phyloP scores from a whole-genome alignment of 2,329 filamentous ascomycete genomes.

The Cordyceps fumosorosea region DNA sequence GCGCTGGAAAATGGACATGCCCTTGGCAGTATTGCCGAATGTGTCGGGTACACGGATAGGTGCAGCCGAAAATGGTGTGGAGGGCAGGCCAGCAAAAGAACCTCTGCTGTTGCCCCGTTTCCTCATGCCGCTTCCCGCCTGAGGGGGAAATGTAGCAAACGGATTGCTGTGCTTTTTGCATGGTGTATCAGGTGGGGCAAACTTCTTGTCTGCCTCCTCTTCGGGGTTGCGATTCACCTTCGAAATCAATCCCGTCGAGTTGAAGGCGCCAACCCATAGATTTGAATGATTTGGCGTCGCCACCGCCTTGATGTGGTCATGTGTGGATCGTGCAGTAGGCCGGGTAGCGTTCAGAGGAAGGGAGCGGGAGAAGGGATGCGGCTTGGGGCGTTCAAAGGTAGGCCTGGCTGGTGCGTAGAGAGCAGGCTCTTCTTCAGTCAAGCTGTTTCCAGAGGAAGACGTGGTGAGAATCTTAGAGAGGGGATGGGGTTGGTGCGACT shows the following conservation, averaged over 20 bases:
- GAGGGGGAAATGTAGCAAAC: conserved; percentile 59
- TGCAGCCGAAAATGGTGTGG: conserved; percentile 69
- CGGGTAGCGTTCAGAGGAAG: conserved; percentile 33
- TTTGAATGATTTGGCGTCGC: conserved; percentile 40
- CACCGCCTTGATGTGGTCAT: conserved; percentile 25
- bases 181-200: conserved; percentile 84
- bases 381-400: conserved; percentile 20
- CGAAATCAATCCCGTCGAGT: conserved; percentile 89
- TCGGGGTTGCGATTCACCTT: conserved; percentile 87
- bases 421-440: conserved; percentile 58
- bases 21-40: conserved; percentile 51
- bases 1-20: conserved; percentile 60
- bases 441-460: conserved; percentile 74
- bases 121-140: conserved; percentile 55
- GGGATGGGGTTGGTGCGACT: conserved; percentile 62
- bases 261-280: conserved; percentile 77
- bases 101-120: conserved; percentile 56
- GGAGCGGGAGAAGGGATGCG: conserved; percentile 32
- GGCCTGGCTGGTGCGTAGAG: conserved; percentile 25
- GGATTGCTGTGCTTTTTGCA: conserved; percentile 78
- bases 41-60: conserved; percentile 39
- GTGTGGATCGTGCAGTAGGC: conserved; percentile 23
- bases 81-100: conserved; percentile 66
- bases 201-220: conserved; percentile 52
- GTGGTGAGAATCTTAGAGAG: conserved; percentile 81